Percentiles rank a stretch among this genome's conserved stretches.
phyloP scores from a whole-genome alignment of 805 yeast species.

The Schizosaccharomyces osmophilus region DNA sequence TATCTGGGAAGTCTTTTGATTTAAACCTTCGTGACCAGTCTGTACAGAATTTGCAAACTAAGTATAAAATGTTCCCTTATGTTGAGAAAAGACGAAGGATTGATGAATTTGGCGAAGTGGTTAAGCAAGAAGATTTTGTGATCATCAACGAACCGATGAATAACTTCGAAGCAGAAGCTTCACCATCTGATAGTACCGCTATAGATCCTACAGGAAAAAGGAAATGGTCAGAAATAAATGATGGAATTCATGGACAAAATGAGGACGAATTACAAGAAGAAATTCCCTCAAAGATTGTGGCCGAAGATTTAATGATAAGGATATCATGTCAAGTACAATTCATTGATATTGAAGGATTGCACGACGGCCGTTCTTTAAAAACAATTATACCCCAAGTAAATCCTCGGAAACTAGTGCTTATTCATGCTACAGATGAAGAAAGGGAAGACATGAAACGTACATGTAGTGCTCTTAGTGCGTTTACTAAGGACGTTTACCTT shows the following conservation, averaged over 20 bases:
- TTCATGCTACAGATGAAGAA: constrained; percentile 18
- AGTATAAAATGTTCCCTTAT: constrained; percentile 43
- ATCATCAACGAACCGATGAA: constrained; percentile 16
- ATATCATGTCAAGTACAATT: constrained; percentile 49
- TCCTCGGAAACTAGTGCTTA: constrained; percentile 45
- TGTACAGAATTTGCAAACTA: background rate
- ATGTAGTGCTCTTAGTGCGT: constrained; percentile 10
- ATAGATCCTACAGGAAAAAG: constrained; percentile 4
- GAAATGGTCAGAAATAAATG: constrained; percentile 3
- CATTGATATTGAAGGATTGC: constrained; percentile 63
- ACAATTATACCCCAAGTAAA: constrained; percentile 56
- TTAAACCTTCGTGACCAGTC: background rate
- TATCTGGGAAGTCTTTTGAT: background rate
- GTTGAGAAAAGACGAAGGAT: constrained; percentile 23
- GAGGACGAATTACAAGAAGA: background rate
- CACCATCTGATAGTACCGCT: constrained; percentile 17
- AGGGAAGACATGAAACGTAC: constrained; percentile 6
- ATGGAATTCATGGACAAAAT: background rate
- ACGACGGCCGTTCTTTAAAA: constrained; percentile 58
- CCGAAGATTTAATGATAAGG: constrained; percentile 16
- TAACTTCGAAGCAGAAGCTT: constrained; percentile 12
- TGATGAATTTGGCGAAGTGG: constrained; percentile 74
- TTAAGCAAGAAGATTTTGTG: constrained; percentile 39
- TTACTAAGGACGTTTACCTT: constrained; percentile 5
- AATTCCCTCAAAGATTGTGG: constrained; percentile 8